Conservation (phyloP, 106 monocot genomes). For the Cymbidium sinense region DNA sequence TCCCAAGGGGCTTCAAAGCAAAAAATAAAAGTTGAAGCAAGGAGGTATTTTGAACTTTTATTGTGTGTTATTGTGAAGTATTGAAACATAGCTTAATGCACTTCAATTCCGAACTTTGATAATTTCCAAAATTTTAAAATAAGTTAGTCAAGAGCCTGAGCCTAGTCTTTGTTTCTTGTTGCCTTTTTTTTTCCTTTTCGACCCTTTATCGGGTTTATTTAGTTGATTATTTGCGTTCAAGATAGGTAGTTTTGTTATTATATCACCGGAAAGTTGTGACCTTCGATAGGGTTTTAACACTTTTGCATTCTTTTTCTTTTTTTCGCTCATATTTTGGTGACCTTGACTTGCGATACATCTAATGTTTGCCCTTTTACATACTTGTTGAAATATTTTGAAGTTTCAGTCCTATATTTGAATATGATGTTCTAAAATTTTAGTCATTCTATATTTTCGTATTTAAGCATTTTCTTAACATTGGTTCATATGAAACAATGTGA, state of each 20-base stretch:
- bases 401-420: neutral
- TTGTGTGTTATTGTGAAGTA: neutral
- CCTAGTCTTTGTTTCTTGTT: neutral
- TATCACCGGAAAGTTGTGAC: neutral
- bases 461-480: neutral
- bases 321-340: neutral
- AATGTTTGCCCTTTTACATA: neutral
- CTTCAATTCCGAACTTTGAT: no score
- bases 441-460: neutral
- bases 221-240: neutral
- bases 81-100: no score
- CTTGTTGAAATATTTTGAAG: neutral
- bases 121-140: no score
- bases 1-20: neutral
- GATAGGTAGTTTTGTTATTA: neutral
- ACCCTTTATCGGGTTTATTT: no score
- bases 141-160: no score
- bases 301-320: neutral
- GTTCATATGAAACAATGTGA: neutral
- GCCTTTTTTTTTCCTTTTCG: no score
- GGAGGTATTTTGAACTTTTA: neutral
- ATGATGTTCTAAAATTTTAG: neutral
- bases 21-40: neutral
- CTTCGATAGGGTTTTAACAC: neutral
- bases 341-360: neutral